Base-by-base conservation (phyloP, 2,329 filamentous ascomycete species). In the Aspergillus sp. region DNA sequence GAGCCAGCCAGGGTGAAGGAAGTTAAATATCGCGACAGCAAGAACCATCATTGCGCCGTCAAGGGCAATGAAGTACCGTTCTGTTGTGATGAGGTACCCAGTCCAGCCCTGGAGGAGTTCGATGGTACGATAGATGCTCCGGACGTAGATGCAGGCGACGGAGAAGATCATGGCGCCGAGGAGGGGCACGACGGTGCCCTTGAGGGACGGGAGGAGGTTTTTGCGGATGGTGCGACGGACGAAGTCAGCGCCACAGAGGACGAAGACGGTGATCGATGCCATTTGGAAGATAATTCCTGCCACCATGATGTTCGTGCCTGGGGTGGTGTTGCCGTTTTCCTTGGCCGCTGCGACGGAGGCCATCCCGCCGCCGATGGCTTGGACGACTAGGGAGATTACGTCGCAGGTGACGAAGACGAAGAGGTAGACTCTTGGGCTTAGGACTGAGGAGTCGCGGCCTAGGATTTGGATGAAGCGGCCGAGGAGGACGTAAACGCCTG, bases 281-380 rank as follows among this genome's bases (percentile, higher is more conserved):
- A 87, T 80, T 64, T 87, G 85, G 55, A 86, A 78, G n/a, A 80
- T 74, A 19, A 87, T 80, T 13, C 85, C 85, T 2, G 79, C 80
- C 45, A 83, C 76, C 67, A 81, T 79, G 55, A 81, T 72, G 63
- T 82, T 65, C 41, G 81, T 80, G 33, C 79, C 81, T 11, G 70
- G 71, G n/a, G 76, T 66, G 60, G 80, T 83, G 50, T 75, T 63
- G 33, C 82, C 82, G 30, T 68, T 65, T 9, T 76, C 75, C 2
- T 76, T 64, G 24, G 79, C 77, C 2, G 81, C 80, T 57, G 64
- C 73, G 17, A 49, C 64, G 30, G 77, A 77, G 15, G 80, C 80
- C 24, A 85, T 65, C 22, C 79, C 83, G 27, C 83, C 83, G 24
- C 83, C 83, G 8, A 79, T 74, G 33, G 81, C 83, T 70, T 86